Evolutionary conservation across 768 basidiomycete genomes (phyloP).

Genomic region (Multifurca ochricompacta): DNA sequence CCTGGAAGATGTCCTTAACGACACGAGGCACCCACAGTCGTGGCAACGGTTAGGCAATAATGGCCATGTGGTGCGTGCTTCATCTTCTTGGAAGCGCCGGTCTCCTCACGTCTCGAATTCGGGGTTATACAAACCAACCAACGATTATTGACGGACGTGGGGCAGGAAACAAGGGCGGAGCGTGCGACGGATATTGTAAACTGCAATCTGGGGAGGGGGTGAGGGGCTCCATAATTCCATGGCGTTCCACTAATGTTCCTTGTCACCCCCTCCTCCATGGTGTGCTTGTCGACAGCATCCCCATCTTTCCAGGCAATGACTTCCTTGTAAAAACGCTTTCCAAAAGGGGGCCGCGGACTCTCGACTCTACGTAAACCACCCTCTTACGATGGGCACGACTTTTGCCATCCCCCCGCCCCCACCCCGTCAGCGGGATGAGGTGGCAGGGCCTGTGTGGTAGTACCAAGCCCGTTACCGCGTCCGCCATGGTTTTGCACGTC

Average conservation of each 20-base stretch:
- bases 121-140: neutral
- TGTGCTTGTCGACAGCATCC: neutral
- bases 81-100: neutral
- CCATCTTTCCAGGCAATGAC: neutral
- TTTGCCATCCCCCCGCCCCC: neutral
- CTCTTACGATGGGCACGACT: too few species aligned
- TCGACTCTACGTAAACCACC: neutral
- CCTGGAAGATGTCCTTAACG: neutral
- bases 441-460: too few species aligned
- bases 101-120: neutral
- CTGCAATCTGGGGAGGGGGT: neutral
- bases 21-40: neutral
- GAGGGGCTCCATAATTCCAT: neutral
- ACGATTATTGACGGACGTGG: neutral
- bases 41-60: neutral
- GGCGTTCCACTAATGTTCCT: neutral
- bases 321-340: neutral
- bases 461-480: too few species aligned
- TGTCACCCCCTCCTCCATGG: neutral
- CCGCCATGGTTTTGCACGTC: too few species aligned
- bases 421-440: neutral
- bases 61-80: neutral
- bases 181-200: neutral
- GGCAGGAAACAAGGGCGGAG: neutral
- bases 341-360: neutral